Conservation (phyloP, 208 protist genomes). For the Naegleria gruberi region DNA sequence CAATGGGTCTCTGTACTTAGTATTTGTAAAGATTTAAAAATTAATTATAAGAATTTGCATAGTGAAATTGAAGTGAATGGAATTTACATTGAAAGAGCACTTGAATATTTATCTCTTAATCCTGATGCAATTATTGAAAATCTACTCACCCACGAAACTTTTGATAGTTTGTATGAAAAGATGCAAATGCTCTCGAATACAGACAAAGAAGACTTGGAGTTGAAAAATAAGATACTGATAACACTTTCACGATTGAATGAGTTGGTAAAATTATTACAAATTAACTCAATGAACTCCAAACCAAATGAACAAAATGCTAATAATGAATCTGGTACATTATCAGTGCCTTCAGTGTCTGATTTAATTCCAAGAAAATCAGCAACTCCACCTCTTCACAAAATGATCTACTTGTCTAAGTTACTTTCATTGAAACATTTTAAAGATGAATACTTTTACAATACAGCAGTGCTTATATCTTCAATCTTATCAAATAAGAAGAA, state of each 20-base stretch:
- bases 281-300: not conserved
- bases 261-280: not conserved
- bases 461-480: not conserved
- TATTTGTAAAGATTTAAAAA: not conserved
- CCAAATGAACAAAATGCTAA: not conserved
- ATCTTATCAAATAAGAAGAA: not conserved
- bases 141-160: not conserved
- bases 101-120: not conserved
- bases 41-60: not conserved
- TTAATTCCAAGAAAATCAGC: no score
- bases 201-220: not conserved
- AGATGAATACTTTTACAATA: not conserved
- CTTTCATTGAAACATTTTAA: not conserved
- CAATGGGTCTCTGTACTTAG: not conserved
- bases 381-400: not conserved
- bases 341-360: no score
- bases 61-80: not conserved
- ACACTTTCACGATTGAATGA: not conserved
- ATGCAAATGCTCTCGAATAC: not conserved
- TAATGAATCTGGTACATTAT: no score
- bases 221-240: not conserved
- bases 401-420: not conserved
- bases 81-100: not conserved
- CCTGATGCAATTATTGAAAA: not conserved
- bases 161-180: not conserved